phyloP scores from a whole-genome alignment of 2,329 filamentous ascomycete species.

The Hymenoscyphus infarciens region DNA sequence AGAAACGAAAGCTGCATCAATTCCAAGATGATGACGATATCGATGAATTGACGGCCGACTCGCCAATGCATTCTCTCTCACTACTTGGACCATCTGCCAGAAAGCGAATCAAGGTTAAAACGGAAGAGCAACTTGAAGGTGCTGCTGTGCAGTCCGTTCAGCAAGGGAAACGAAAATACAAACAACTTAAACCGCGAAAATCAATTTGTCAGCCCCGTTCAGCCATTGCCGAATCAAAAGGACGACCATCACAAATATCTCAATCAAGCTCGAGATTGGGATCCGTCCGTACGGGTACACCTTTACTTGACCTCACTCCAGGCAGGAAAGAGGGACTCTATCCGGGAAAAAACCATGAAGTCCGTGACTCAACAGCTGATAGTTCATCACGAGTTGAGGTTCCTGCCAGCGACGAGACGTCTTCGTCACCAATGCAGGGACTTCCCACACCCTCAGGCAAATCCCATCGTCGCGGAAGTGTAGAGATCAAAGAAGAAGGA shows the following conservation, averaged over 20 bases:
- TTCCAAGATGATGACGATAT: conserved; percentile 15
- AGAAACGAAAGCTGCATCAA: conserved; percentile 22
- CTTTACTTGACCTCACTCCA: conserved; percentile 28
- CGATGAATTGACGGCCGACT: conserved; percentile 15
- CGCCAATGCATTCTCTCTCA: conserved; percentile 3
- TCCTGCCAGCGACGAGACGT: not conserved
- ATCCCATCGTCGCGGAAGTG: not conserved
- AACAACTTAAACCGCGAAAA: conserved; percentile 2
- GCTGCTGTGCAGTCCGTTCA: not conserved
- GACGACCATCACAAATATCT: not conserved
- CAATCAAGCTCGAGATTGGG: conserved; percentile 1
- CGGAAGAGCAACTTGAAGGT: conserved; percentile 7
- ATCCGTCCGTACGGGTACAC: conserved; percentile 19
- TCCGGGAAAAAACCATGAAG: conserved; percentile 7
- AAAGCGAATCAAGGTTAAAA: conserved; percentile 7
- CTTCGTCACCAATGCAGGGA: conserved; percentile 15
- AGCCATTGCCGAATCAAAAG: conserved; percentile 1
- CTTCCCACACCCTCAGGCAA: conserved; percentile 12
- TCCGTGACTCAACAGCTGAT: conserved; percentile 21
- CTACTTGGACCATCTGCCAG: conserved; percentile 6
- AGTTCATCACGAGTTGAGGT: conserved; percentile 6
- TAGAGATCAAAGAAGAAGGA: conserved; percentile 14
- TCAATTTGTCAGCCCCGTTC: not conserved
- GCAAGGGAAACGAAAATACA: not conserved
- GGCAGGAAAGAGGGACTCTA: conserved; percentile 11